Base-by-base conservation (phyloP, 208 protist species). In the Leishmania tropica region DNA sequence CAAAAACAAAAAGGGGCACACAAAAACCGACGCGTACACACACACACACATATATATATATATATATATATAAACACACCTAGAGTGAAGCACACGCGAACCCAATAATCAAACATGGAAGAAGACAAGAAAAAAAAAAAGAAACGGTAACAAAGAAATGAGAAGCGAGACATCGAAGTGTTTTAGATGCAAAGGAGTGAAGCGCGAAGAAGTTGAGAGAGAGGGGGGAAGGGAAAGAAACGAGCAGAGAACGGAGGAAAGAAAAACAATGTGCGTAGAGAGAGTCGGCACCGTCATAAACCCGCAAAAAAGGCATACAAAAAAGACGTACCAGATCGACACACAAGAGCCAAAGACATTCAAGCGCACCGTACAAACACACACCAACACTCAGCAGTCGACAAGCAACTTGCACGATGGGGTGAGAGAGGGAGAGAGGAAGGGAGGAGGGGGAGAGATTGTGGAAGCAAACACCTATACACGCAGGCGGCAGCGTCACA, bases 191-290 rank as follows among this genome's bases (percentile, higher is more conserved):
- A 72, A 72, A n/a, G 3, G 62, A 37, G 67, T n/a, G 15, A 47
- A 17, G 64, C 35, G 58, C 58, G 42, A 68, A 42, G 42, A 56
- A 58, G 71, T 40, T n/a, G 28, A 37, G 19, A 21, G 35, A 11
- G 68, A 73, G 10, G 35, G 21, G 8, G 53, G 7, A 13, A 4
- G 21, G 67, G 24, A 31, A 51, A 4, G 47, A 75, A 31, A 40
- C 71, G 35, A 58, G 40, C n/a, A 40, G 74, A 81, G 77, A 72
- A 75, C 53, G 60, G 73, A 60, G 19, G 2, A 67, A 67, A 68
- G 45, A 75, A 75, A 73, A 51, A 51, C 24, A 47, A 42, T 40
- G 71, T 40, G 71, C 71, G 40, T 35, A 72, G 42, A 42, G 37
- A 54, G 8, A 72, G 40, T 42, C 67, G 28, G 67, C 67, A 71